These are phyloP conservation scores for Leersia perrieri DNA, from an alignment of 176 grass and related monocot genomes.

Conservation along the genomic window DNA sequence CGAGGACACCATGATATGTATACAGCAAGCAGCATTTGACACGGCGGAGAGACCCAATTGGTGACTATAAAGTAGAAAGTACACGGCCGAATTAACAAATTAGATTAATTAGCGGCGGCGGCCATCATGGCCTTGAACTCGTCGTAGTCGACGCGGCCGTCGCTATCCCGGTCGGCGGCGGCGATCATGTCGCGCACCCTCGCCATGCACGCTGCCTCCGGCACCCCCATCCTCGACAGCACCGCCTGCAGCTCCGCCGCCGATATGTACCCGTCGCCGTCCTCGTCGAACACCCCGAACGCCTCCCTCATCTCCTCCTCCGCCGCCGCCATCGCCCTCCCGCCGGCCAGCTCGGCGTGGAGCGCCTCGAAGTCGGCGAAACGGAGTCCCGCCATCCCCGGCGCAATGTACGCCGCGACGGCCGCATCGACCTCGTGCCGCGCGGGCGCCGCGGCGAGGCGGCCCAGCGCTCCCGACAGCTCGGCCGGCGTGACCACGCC, in stretches of 20 bases:
- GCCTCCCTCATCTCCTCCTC: slow-evolving; percentile 19
- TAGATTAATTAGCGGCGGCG: too few species aligned
- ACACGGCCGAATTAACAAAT: not conserved
- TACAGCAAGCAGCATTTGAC: not conserved
- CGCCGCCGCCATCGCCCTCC: not conserved
- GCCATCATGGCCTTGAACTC: slow-evolving; percentile 45
- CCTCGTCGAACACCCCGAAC: slow-evolving; percentile 33
- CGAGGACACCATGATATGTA: not conserved
- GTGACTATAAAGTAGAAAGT: too few species aligned
- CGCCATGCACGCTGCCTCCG: slow-evolving; percentile 30
- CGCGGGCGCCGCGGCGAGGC: not conserved
- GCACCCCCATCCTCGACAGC: slow-evolving; percentile 32
- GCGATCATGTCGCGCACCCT: slow-evolving; percentile 41
- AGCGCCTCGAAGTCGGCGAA: slow-evolving; percentile 41
- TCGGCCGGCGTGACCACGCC: slow-evolving; percentile 30
- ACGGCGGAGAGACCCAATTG: not conserved
- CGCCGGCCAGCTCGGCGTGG: slow-evolving; percentile 20
- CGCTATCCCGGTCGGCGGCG: slow-evolving; percentile 28
- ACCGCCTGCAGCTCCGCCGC: slow-evolving; percentile 37
- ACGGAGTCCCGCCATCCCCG: slow-evolving; percentile 17
- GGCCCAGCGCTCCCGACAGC: slow-evolving; percentile 32
- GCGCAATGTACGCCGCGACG: slow-evolving; percentile 22
- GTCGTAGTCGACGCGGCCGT: slow-evolving; percentile 24
- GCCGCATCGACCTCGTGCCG: slow-evolving; percentile 17
- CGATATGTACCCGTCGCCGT: slow-evolving; percentile 43